Percentiles rank a stretch among this genome's conserved stretches.
Evolutionary conservation across 345 rosid species (phyloP).

Genomic region (Iberis pinnata): DNA sequence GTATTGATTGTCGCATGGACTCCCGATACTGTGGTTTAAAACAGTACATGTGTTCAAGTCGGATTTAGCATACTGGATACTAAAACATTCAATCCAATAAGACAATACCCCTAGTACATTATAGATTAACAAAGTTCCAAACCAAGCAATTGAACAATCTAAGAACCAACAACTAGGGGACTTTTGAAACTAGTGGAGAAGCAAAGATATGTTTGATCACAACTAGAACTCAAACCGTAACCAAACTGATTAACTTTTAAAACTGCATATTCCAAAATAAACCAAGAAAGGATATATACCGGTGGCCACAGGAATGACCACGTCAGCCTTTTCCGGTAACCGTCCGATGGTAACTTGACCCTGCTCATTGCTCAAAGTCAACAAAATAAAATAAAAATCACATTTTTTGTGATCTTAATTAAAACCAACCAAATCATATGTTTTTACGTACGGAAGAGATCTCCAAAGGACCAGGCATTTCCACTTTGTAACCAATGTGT

Average conservation of each 20-base stretch:
- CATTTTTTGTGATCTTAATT: too few relatives aligned
- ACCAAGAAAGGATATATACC: conserved; percentile 31
- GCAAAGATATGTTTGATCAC: too few relatives aligned
- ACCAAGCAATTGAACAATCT: too few relatives aligned
- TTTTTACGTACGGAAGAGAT: conserved; percentile 28
- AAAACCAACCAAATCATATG: neutral
- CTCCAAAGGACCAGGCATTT: conserved; percentile 76
- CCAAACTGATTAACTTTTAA: too few relatives aligned
- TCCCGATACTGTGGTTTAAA: conserved; percentile 52
- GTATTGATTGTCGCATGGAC: conserved; percentile 73
- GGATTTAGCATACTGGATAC: neutral
- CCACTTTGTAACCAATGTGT: conserved; percentile 68
- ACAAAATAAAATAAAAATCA: neutral
- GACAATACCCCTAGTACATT: too few relatives aligned
- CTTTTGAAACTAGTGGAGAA: too few relatives aligned
- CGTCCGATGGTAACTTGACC: conserved; percentile 65
- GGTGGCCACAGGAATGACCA: conserved; percentile 88
- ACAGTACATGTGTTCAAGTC: neutral
- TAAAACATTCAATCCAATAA: neutral
- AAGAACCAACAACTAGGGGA: too few relatives aligned
- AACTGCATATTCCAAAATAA: too few relatives aligned
- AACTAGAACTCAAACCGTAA: neutral
- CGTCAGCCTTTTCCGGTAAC: conserved; percentile 67
- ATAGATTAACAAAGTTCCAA: too few relatives aligned
- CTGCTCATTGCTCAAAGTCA: conserved; percentile 27